Evolutionary conservation across 257 asterid species (phyloP), one percentile per base, ranked within the genome.

Genomic region (Salvia miltiorrhiza): DNA sequence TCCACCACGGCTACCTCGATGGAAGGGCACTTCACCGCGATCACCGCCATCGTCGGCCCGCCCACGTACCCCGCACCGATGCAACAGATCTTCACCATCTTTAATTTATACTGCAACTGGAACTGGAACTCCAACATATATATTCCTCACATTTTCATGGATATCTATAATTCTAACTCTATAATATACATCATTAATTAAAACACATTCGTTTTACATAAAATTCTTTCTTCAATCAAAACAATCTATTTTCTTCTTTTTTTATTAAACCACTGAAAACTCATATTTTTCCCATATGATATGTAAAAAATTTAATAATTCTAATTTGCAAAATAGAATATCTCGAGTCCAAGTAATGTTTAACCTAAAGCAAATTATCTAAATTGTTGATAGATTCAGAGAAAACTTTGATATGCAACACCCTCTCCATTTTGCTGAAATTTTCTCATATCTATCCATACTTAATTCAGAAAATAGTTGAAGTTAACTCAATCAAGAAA

Each of bases 11-110:
- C 97, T 74, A 92, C 98, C 65, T 88, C 85, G 53, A 92, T 73
- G 1, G 70, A 28, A 2, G 98, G 98, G 82, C 98, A 92, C 81
- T 90, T 92, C 43, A 86, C 93, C 53, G 97, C 98, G 39, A 92
- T 92, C 64, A 92, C 93, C 0, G 98, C 98, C 98, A 92, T 92
- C 47, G 98, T 92, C 17, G 98, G 98, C 26, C 98, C 98, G n/a
- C 98, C 98, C 0, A 92, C 98, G 68, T 92, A 92, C 26, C 98
- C 96, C 35, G 98, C 98, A 69, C 98, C 98, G 75, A 92, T 86
- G 57, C 98, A 92, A 86, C 98, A 92, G 67, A 92, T 90, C 90
- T 92, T 92, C 88, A 92, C 98, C 98, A 92, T 92, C 60, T 57
- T 83, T 14, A n/a, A n/a, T n/a, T n/a, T n/a, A n/a, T 24, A 2